Evolutionary conservation across 257 asterid genomes (phyloP), one percentile per base, ranked within the genome.

Genomic region (Nicotiana tomentosiformis): DNA sequence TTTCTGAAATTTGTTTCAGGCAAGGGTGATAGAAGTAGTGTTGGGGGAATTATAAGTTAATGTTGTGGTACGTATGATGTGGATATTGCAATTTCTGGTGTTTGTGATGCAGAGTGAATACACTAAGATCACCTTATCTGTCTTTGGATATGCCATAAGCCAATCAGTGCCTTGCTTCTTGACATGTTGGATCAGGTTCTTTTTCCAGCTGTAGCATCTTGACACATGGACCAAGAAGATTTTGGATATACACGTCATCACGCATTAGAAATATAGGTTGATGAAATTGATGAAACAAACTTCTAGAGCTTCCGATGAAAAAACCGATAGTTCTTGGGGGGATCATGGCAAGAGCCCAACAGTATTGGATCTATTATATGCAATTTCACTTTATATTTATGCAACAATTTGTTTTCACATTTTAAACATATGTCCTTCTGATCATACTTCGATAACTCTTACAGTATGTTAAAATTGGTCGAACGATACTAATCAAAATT

Each of bases 121-220:
- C 78, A 43, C 78, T 66, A 60, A 29, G 53, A 64, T 80, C 74
- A 85, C 88, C 92, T 89, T 89, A 89, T 89, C 92, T 84, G 82
- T 15, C 69, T 84, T 56, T 77, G 89, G 92, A 89, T 88, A 86
- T 88, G 69, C 66, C 12, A 18, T 15, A 5, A 72, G 80, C 92
- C 90, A 89, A 89, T 89, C 70, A 82, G n/a, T 77, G 86, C 46
- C 55, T n/a, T 15, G 10, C 79, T 68, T 85, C 43, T 64, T 81
- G 66, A 86, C 82, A 78, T 16, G 85, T 83, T 17, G 86, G 92
- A 88, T 86, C 84, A 69, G 79, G 83, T 66, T 86, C 57, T 15
- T 68, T 39, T 79, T 70, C 79, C 55, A 16, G 46, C 90, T 43
- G 55, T 79, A 51, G 61, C 6, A 8, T 39, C 32, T 33, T 14